Evolutionary conservation across 257 asterid genomes (phyloP).

Genomic region (Leonotis leonurus): DNA sequence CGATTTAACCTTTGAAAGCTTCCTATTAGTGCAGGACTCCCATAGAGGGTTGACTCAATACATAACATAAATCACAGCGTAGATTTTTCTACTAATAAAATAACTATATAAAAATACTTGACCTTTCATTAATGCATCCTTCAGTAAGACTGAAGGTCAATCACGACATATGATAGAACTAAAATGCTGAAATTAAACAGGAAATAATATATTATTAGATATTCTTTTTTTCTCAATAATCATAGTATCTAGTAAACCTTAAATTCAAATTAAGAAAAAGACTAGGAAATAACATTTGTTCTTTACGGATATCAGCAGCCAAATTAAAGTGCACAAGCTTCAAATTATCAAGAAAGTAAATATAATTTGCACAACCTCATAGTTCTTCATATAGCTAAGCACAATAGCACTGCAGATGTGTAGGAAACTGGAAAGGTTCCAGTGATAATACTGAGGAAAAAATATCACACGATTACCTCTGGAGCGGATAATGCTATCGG

Average conservation of each 20-base stretch:
- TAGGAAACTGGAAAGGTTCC: background rate
- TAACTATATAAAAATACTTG: background rate
- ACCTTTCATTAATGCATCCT: background rate
- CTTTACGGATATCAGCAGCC: background rate
- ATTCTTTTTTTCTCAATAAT: background rate
- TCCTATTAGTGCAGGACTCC: background rate
- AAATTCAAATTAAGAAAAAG: background rate
- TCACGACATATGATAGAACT: background rate
- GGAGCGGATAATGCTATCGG: conserved; percentile 62
- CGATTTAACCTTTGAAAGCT: conserved; percentile 7
- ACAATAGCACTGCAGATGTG: background rate
- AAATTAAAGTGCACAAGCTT: background rate
- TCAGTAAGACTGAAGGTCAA: background rate
- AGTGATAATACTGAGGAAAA: background rate
- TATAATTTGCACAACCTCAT: background rate
- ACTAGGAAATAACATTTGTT: background rate
- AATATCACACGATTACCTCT: conserved; percentile 63
- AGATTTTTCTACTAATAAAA: background rate
- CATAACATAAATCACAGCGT: background rate
- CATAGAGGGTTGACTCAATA: background rate
- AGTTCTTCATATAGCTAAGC: background rate
- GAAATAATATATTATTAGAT: background rate
- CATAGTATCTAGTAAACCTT: background rate
- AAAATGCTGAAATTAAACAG: background rate
- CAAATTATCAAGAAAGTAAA: background rate